A percentile compares a stretch with the other conserved stretches of the same genome.
phyloP scores from a whole-genome alignment of 1,284 basidiomycete species.

The Erythrobasidium hasegawianum region DNA sequence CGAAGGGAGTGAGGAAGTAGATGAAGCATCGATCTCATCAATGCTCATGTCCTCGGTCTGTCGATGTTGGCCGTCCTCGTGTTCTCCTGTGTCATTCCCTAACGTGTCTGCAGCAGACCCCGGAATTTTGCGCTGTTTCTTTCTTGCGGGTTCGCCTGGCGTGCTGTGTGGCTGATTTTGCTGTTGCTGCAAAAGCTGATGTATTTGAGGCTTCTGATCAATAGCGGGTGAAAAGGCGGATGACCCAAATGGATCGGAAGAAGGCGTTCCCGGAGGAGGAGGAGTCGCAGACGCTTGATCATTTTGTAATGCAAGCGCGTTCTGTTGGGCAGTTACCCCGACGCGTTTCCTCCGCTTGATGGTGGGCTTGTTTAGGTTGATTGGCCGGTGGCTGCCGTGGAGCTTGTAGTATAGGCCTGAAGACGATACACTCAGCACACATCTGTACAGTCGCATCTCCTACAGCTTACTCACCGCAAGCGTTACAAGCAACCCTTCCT shows the following conservation, averaged over 20 bases:
- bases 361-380: conserved; percentile 97
- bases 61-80: conserved; percentile 6
- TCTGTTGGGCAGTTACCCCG: conserved; percentile 50
- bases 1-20: not conserved
- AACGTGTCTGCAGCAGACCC: not conserved
- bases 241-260: not conserved
- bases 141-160: conserved; percentile 15
- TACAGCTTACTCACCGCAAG: conserved; percentile 66
- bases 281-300: not conserved
- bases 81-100: not conserved
- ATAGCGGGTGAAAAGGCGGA: conserved; percentile 22
- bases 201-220: not conserved
- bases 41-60: not conserved
- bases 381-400: conserved; percentile 92
- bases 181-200: not conserved
- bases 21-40: not conserved
- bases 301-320: not conserved
- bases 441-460: too few species aligned
- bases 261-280: not conserved
- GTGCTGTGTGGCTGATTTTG: not conserved
- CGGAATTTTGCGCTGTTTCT: conserved; percentile 23
- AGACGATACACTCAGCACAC: too few species aligned
- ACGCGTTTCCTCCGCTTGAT: conserved; percentile 97
- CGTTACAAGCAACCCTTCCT: conserved; percentile 80
- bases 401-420: conserved; percentile 95